A percentile compares a stretch with the other conserved stretches of the same genome.
Evolutionary conservation across 1,284 basidiomycete species (phyloP).

Genomic region (Violaceomyces palustris): DNA sequence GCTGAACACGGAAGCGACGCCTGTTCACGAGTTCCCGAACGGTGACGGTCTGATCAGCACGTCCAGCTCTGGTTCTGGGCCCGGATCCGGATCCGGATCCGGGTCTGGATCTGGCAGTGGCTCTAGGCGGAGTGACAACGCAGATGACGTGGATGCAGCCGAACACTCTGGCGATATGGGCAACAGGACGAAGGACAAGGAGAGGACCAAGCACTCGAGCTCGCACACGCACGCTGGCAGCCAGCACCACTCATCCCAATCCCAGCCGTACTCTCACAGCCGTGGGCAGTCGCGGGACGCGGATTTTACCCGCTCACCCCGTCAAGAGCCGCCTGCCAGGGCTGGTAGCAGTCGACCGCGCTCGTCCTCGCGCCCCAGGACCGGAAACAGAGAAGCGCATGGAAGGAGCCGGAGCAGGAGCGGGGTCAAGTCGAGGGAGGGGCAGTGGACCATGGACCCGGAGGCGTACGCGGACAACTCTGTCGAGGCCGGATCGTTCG

Average conservation of each 20-base stretch:
- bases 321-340: neutral
- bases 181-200: slow-evolving; percentile 12
- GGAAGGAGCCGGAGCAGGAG: too few species aligned
- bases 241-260: too few species aligned
- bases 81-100: too few species aligned
- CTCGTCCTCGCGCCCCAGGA: too few species aligned
- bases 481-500: too few species aligned
- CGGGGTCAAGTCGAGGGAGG: too few species aligned
- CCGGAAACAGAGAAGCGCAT: too few species aligned
- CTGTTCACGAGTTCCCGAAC: slow-evolving; percentile 3
- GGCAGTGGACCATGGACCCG: too few species aligned
- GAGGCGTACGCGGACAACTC: too few species aligned
- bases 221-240: too few species aligned
- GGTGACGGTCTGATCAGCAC: slow-evolving; percentile 1
- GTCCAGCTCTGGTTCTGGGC: neutral
- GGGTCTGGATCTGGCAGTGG: slow-evolving; percentile 2
- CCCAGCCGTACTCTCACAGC: slow-evolving; percentile 1
- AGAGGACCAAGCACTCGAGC: slow-evolving; percentile 3
- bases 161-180: slow-evolving; percentile 2
- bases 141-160: slow-evolving; percentile 23
- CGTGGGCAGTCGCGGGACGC: slow-evolving; percentile 1
- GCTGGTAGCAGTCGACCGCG: too few species aligned
- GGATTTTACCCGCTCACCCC: slow-evolving; percentile 3
- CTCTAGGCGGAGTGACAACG: slow-evolving; percentile 19
- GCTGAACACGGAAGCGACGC: slow-evolving; percentile 1